Conservation (phyloP, 352 stramenopile genomes). For the Phytophthora kernoviae region DNA sequence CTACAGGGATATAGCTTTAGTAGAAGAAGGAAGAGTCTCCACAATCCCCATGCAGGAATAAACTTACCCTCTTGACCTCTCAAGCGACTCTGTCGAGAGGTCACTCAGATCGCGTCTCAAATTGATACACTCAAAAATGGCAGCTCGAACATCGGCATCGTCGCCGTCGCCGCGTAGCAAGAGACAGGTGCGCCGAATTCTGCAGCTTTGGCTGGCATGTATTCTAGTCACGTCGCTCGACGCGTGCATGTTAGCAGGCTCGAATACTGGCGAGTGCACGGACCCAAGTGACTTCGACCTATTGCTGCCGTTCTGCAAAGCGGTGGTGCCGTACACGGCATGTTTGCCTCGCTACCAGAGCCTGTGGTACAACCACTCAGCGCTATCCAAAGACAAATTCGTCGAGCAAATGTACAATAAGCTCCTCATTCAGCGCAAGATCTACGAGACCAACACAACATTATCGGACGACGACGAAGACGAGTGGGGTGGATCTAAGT, state of each 20-base stretch:
- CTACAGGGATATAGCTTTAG: too few relatives aligned
- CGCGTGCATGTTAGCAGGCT: constrained; percentile 51
- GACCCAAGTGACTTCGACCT: constrained; percentile 67
- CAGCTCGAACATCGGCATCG: too few relatives aligned
- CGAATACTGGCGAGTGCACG: constrained; percentile 68
- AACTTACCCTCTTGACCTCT: too few relatives aligned
- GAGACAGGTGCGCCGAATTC: neutral
- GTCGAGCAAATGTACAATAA: constrained; percentile 72
- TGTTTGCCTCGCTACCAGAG: constrained; percentile 75
- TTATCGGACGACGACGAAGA: constrained; percentile 63
- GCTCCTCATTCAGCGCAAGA: constrained; percentile 58
- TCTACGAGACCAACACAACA: constrained; percentile 69
- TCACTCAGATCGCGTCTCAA: too few relatives aligned
- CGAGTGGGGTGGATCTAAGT: constrained; percentile 63
- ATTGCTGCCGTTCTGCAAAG: constrained; percentile 72
- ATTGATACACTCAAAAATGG: too few relatives aligned
- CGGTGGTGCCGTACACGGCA: constrained; percentile 73
- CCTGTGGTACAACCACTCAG: constrained; percentile 81
- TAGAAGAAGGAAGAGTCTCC: too few relatives aligned
- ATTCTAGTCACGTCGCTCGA: neutral
- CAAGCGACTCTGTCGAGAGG: too few relatives aligned
- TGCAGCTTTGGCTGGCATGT: constrained; percentile 5
- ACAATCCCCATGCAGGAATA: too few relatives aligned
- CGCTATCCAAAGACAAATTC: constrained; percentile 75
- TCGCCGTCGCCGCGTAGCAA: too few relatives aligned